Evolutionary conservation across 371 early-diverging fungal species (phyloP).

Genomic region (Funneliformis caledonium): DNA sequence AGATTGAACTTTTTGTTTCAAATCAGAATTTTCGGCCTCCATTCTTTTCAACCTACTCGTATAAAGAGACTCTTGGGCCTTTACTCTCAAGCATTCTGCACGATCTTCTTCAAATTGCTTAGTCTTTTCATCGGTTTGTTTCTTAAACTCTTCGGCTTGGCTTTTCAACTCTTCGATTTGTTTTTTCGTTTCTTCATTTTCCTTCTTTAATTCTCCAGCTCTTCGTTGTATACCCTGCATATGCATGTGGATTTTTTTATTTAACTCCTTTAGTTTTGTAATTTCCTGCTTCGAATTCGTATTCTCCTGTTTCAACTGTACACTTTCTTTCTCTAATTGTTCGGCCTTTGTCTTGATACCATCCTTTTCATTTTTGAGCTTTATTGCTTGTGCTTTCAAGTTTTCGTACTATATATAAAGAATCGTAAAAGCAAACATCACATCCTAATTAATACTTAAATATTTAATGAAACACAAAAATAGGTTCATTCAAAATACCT

Average conservation of each 20-base stretch:
- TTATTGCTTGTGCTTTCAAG: neutral
- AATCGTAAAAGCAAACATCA: neutral
- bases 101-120: conserved; percentile 9
- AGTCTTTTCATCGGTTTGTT: neutral
- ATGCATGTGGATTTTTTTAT: neutral
- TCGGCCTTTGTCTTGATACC: neutral
- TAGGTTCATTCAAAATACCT: neutral
- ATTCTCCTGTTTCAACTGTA: neutral
- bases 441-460: neutral
- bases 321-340: neutral
- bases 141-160: neutral
- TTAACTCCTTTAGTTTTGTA: neutral
- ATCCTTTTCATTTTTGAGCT: neutral
- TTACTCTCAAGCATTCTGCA: conserved; percentile 6
- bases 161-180: neutral
- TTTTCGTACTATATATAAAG: neutral
- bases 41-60: neutral
- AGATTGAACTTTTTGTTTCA: neutral
- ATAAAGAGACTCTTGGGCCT: conserved; percentile 12
- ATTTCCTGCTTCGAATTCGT: neutral
- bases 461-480: neutral
- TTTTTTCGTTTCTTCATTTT: conserved; percentile 3
- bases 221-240: neutral
- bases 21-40: neutral
- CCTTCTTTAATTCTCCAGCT: neutral